Base-by-base conservation (phyloP, 2,329 filamentous ascomycete genomes). In the Daldinia sp. region DNA sequence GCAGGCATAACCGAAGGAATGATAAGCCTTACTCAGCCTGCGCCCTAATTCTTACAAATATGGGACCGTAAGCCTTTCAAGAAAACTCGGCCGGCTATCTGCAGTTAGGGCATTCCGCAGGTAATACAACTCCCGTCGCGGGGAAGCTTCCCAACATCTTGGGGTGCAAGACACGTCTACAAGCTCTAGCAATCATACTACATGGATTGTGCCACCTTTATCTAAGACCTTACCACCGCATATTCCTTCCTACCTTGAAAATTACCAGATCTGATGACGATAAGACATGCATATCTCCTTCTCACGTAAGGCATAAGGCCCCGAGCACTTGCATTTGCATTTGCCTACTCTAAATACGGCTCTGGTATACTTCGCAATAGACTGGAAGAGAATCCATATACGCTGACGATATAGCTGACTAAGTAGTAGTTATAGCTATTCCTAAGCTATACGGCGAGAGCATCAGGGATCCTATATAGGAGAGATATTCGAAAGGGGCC, bases 1-100 rank as follows among this genome's bases (percentile, higher is more conserved):
- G 21, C 5, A 13, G 10, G 25, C 29, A 35, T 45, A 32, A 25
- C 39, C 21, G 53, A 58, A 43, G 48, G 53, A 58, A 32, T 49
- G 23, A 43, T 41, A 23, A 50, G 11, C 21, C 39, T 45, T 45
- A 45, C 39, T 45, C 39, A 45, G 39, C 39, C 39, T 27, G 39
- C 39, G 39, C 39, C 39, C 21, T 23, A 23, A 9, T 45, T 45
- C 21, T 23, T 45, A 25, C 39, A 13, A 45, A 45, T 27, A 25
- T n/a, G n/a, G 6, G 5, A 13, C 39, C 15, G 25, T 23, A 15
- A 45, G 39, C 39, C 39, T 45, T 45, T 45, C 39, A 13, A n/a
- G 10, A 2, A 45, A 45, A 27, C 39, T 45, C 3, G 27, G 21
- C 21, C 21, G 39, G 23, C 21, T 45, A 45, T 21, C 25, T 49